Evolutionary conservation across 768 basidiomycete genomes (phyloP), one percentile per base, ranked within the genome.

Genomic region (Boletus rex-veris): DNA sequence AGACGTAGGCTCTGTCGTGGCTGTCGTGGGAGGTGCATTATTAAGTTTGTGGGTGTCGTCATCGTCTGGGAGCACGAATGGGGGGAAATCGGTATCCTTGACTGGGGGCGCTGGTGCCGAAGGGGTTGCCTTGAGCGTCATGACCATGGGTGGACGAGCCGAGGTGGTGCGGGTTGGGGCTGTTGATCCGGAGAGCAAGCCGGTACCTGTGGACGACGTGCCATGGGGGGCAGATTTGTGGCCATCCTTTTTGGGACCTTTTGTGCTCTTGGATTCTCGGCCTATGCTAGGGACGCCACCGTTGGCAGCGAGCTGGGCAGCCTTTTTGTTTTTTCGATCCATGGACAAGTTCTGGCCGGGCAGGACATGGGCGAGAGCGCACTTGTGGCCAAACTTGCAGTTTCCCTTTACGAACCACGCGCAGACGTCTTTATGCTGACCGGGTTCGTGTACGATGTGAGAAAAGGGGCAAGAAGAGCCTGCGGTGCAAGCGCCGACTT

Each of bases 251-350:
- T 73, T 76, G 3, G 66, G 67, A 11, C 64, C 73, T 40, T 73
- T 75, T 26, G 73, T 56, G 37, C 68, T 64, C 52, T 38, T 63
- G 49, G 71, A 58, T 45, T 74, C 64, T 42, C 73, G 58, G 16
- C 65, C 61, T 7, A 64, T 47, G 8, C 24, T 3, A 6, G 69
- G 63, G 14, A 67, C 74, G 7, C 76, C 74, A 4, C 73, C 72
- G 38, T 76, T 78, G 0, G 81, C 80, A 4, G 85, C 83, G 30
- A 80, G 68, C 63, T 92, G 90, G 0, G 91, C 91, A 14, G 89
- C 85, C 68, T 92, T 92, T 77, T 98, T 98, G 76, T 98, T 98
- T 80, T 97, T 96, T 62, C 94, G 77, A 66, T 98, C 96, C 91
- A 96, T 95, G 7, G 87, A 81, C 84, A 95, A 88, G 65, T 80